phyloP scores from a whole-genome alignment of 352 stramenopile species.

The Phytophthora podocarpi region DNA sequence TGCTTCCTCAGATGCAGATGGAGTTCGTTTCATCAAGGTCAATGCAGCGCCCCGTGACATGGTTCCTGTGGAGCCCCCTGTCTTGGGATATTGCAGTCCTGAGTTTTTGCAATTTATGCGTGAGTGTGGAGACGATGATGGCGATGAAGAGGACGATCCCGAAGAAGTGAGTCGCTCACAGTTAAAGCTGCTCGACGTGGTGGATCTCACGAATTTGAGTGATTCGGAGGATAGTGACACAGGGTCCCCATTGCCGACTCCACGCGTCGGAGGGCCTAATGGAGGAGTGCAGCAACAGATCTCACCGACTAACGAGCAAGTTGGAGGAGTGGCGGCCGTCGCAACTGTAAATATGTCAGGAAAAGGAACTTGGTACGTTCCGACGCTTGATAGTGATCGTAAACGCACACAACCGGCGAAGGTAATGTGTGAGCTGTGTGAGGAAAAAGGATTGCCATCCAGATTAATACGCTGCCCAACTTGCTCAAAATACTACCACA shows the following conservation, averaged over 20 bases:
- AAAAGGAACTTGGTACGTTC: constrained; percentile 20
- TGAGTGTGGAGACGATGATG: constrained; percentile 49
- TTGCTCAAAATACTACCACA: constrained; percentile 78
- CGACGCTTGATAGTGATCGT: constrained; percentile 25
- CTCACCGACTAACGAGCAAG: neutral
- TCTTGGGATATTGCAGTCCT: constrained; percentile 42
- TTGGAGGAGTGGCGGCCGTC: neutral
- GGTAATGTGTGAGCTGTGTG: constrained; percentile 60
- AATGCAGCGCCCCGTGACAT: constrained; percentile 11
- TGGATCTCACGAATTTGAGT: constrained; percentile 67
- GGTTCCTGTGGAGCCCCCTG: constrained; percentile 19
- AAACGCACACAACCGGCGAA: constrained; percentile 44
- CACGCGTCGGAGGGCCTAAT: constrained; percentile 2
- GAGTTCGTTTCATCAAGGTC: constrained; percentile 9
- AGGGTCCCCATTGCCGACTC: constrained; percentile 22
- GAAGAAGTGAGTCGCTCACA: constrained; percentile 40
- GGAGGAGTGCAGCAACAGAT: neutral
- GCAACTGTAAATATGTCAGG: constrained; percentile 2
- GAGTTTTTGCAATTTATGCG: constrained; percentile 58
- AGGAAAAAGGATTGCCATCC: constrained; percentile 44
- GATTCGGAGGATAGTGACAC: constrained; percentile 52
- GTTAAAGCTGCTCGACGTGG: constrained; percentile 53
- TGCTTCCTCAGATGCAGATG: constrained; percentile 4
- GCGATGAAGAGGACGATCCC: constrained; percentile 43
- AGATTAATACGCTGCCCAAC: constrained; percentile 47